Evolutionary conservation across 305 asterid genomes (phyloP), one percentile per base, ranked within the genome.

Genomic region (Fraxinus dipetala): DNA sequence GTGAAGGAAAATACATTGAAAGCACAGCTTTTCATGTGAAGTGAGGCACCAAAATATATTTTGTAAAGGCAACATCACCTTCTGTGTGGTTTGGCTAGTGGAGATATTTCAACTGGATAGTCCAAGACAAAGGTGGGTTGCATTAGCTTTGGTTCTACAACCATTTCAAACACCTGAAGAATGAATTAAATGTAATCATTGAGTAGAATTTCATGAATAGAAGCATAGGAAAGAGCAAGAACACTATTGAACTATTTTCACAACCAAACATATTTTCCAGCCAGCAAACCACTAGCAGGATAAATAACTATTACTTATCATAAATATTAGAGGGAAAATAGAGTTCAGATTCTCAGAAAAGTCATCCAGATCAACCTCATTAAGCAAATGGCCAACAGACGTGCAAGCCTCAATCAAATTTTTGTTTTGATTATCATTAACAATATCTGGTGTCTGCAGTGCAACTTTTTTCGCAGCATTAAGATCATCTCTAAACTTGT

Each of bases 51-150:
- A 22, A 81, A 59, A 28, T 45, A 82, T 75, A 35, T 51, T 18
- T 26, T 56, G 16, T 31, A 61, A 59, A 80, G 81, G 75, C 80
- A 34, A 74, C 26, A 38, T 80, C 82, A 95, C 99, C 98, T 93
- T 91, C 98, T 89, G 82, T 94, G 98, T 18, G 98, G 99, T 86
- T 96, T 96, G 89, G 99, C 98, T 18, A 96, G 92, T 32, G 99
- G 99, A 38, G 99, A 96, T 86, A 93, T 93, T 91, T 94, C 98
- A 78, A 96, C 80, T 2, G 99, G 98, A 87, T 96, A 96, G 84
- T 96, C 99, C 95, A 96, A 83, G 65, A 96, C 98, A 86, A 96
- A 93, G 40, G 99, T 96, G 65, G 99, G 99, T 81, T 94, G 99
- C 82, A 94, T 80, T 67, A 96, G 90, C 81, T 87, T 89, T 82